Base-by-base conservation (phyloP, 768 basidiomycete species). In the Mycena galopus region DNA sequence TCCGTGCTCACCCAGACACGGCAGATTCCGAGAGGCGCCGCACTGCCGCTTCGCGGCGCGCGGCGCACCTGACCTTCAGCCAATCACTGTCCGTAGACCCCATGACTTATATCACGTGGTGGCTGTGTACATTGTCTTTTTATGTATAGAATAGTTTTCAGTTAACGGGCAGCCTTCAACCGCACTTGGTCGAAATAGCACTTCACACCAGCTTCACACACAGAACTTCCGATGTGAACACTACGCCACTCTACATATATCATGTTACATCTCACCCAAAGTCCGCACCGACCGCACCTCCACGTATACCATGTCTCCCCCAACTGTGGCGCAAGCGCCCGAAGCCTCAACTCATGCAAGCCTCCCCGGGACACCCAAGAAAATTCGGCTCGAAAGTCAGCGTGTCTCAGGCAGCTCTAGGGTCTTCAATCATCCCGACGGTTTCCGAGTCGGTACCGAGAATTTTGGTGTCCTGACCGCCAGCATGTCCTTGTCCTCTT, bases 341-440 rank as follows among this genome's bases (percentile, higher is more conserved):
- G 42, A 50, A 23, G 47, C n/a, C 47, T 50, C 47, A 50, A n/a
- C 47, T 50, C 47, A 50, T 50, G 47, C 47, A 23, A 50, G 47
- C 47, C 47, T n/a, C 47, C 47, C n/a, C n/a, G n/a, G n/a, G n/a
- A n/a, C n/a, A n/a, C n/a, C n/a, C n/a, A n/a, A n/a, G n/a, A n/a
- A 8, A 8, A 1, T 37, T 37, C 35, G 35, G 35, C 35, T 37
- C 6, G 16, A 37, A 37, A 8, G 35, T 37, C 35, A 37, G 35
- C 98, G 86, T 3, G 97, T 98, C 79, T 98, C 97, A 62, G 99
- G 85, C 47, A 99, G 81, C 80, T 37, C 35, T 37, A 37, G 35
- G 35, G 16, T 99, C 98, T 81, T 99, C 99, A 77, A 99, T 96
- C 97, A 99, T 99, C 10, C 95, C 98, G 4, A 99, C 95, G 5